Evolutionary conservation across 805 yeast species (phyloP), one percentile per base, ranked within the genome.

Genomic region (Huiozyma sinensis): DNA sequence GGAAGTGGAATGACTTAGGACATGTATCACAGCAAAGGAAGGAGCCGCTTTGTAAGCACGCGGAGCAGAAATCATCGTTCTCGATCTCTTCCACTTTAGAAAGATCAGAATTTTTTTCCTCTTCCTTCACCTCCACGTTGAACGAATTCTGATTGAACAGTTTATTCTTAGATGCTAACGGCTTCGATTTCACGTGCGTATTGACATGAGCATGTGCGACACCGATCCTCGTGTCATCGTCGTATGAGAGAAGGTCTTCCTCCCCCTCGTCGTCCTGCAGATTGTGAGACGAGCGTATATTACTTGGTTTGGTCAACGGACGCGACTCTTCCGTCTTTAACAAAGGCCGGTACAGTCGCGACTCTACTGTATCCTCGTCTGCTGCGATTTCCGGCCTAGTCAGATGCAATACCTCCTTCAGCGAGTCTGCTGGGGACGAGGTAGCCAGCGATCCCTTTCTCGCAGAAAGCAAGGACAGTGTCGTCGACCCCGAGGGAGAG

Each of bases 21-120:
- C 98, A 90, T 1, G 84, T 72, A 54, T 90, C 98, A 65, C 98
- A 90, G 64, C 97, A 92, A 27, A 90, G 69, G 54, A 90, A 88
- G 28, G 84, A 72, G 9, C 98, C 98, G 0, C 88, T 70, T 28
- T 87, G 85, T 1, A 94, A 89, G 66, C 98, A 90, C 0, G 92
- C 72, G n/a, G 84, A 70, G 57, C 98, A 90, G 60, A 73, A 89
- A 61, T 90, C 98, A 48, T 89, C 94, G 60, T 90, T 92, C 45
- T 60, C 65, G 11, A 57, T 53, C 40, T 61, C 70, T 4, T 17
- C 24, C 2, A 17, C 24, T 17, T 17, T 17, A 17, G 24, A 17
- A 4, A 17, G 4, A 42, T 58, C 59, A 41, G 58, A 58, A 6
- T 69, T 61, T 8, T 61, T 49, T 32, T 64, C 66, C 31, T 51